Evolutionary conservation across 2,329 filamentous ascomycete genomes (phyloP), one percentile per base, ranked within the genome.

Genomic region (Apiospora sp.): DNA sequence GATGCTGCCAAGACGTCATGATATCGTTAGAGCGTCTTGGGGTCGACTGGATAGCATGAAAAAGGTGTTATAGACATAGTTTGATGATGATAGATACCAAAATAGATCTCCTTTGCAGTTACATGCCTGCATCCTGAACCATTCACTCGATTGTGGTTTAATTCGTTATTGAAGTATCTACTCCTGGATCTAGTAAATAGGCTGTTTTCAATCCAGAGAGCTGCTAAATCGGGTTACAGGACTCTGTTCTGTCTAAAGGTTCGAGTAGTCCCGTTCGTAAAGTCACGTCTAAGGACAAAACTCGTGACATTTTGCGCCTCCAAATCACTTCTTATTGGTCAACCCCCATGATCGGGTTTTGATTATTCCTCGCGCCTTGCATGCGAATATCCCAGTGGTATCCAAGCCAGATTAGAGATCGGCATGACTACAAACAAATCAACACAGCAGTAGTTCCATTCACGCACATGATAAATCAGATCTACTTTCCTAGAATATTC

Each of bases 61-160:
- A 70, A 22, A 27, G 34, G 12, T 44, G 48, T 49, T n/a, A 22
- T 44, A 44, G 37, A 41, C 14, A 49, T 22, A 34, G 49, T 27
- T 69, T 70, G 49, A 46, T 7, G 48, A 70, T 34, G 46, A 70
- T 70, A 70, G 68, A 70, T 70, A 70, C 68, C 68, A 51, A 54
- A 41, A 51, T 58, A 58, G 68, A 70, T 68, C 67, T 68, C 41
- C 24, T 68, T 68, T 68, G 67, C 44, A 68, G 8, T 41, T 41
- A 34, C 30, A 64, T 64, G 58, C 12, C 10, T n/a, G 34, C 19
- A n/a, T 24, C 19, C 14, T 27, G n/a, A 10, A 27, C n/a, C n/a
- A n/a, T n/a, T n/a, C n/a, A n/a, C n/a, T n/a, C n/a, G n/a, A n/a
- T n/a, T n/a, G n/a, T n/a, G n/a, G n/a, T n/a, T n/a, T n/a, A n/a